Conservation (phyloP, 345 rosid genomes). For the Populus tremula region DNA sequence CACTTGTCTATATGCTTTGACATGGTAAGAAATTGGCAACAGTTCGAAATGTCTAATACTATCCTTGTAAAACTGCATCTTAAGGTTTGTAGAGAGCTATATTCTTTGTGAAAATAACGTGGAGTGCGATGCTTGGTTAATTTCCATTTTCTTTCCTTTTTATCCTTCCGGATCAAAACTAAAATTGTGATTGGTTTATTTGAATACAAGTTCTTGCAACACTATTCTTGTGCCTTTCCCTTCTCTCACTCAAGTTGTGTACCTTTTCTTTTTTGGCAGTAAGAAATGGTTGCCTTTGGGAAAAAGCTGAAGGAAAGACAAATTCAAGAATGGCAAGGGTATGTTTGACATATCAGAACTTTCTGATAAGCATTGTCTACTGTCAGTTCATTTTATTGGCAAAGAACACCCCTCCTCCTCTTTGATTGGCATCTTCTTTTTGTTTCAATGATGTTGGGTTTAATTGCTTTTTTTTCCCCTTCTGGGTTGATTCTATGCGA, state of each 20-base stretch:
- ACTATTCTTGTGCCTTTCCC: constrained; percentile 13
- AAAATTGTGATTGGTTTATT: neutral
- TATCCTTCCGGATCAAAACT: neutral
- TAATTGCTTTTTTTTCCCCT: neutral
- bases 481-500: neutral
- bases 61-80: neutral
- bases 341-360: constrained; percentile 19
- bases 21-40: neutral
- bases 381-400: neutral
- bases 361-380: neutral
- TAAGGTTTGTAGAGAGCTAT: neutral
- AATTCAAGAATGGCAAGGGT: constrained; percentile 86
- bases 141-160: neutral
- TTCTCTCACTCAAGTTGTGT: neutral
- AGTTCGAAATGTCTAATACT: neutral
- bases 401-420: neutral
- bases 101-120: neutral
- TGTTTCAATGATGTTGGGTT: neutral
- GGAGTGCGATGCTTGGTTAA: neutral
- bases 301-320: constrained; percentile 83
- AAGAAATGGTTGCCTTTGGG: constrained; percentile 90
- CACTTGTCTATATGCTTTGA: neutral
- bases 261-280: constrained; percentile 3
- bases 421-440: neutral
- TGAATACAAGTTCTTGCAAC: neutral